Evolutionary conservation across 352 stramenopile species (phyloP), one percentile per base, ranked within the genome.

Genomic region (Blastocystis sp.): DNA sequence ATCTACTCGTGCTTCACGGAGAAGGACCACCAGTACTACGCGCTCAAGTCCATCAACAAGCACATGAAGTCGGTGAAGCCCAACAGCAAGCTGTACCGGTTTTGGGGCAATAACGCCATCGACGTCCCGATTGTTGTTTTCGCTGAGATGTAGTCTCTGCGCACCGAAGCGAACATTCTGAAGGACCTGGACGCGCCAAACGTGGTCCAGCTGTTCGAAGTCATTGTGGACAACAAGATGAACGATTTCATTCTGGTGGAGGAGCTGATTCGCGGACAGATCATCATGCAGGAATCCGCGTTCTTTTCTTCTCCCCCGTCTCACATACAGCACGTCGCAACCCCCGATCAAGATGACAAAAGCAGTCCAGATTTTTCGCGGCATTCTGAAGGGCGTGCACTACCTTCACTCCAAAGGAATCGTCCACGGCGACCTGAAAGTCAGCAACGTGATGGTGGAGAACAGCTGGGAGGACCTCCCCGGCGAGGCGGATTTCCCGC

Each of bases 391-490:
- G 60, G 95, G 94, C 1, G 89, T 98, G 17, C 95, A 96, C 80
- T 98, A 98, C 89, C 93, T 98, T 74, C 96, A 99, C 91, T 98
- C 94, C 14, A 94, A 94, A 10, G 95, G 95, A 74, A 95, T 99
- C 0, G 93, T 98, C 61, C 96, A 98, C 92, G 92, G 97, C 10
- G 96, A 98, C 89, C 90, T 99, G 40, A 98, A 98, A 90, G 93
- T 94, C 10, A 94, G 92, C 17, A 98, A 98, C 90, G 95, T 98
- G 89, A 89, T 98, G 40, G 91, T 98, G 9, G 74, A 84, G 28
- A 84, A 84, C 60, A 68, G 10, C 24, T 84, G 74, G 74, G 74
- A 84, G 45, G 74, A 84, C 17, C 14, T 84, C 2, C 74, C 74
- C n/a, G 10, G 14, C 4, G 74, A 76, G 4, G 1, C 2, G 2